Conservation (phyloP, 1,284 basidiomycete species). For the Tetrapyrgos nigripes region DNA sequence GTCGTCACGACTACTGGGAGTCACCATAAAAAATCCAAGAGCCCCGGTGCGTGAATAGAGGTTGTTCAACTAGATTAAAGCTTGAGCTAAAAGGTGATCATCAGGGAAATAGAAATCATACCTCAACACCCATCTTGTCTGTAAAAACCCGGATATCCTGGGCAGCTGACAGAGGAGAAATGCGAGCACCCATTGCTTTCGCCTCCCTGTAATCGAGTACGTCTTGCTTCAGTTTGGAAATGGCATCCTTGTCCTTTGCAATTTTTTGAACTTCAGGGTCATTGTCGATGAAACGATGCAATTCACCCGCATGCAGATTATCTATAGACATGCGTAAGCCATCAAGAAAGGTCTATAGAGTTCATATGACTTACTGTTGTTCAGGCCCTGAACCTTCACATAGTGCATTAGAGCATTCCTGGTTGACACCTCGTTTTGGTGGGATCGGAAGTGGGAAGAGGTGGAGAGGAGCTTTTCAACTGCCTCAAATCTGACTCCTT, state of each 20-base stretch:
- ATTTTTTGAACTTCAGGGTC: no score
- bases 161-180: neutral
- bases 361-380: no score
- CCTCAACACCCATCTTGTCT: neutral
- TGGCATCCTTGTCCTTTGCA: neutral
- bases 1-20: neutral
- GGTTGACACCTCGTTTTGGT: no score
- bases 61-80: neutral
- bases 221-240: neutral
- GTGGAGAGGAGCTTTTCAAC: no score
- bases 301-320: no score
- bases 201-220: neutral
- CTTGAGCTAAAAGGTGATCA: neutral
- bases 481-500: no score
- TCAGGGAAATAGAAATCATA: neutral
- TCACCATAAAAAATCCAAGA: neutral
- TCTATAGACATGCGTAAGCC: no score
- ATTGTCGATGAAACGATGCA: no score
- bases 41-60: neutral
- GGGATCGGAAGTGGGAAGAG: no score
- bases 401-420: no score
- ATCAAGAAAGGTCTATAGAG: no score
- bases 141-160: neutral
- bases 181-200: neutral
- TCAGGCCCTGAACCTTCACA: no score